These are phyloP conservation scores for Vitis cinerea DNA, from an alignment of 164 flowering plant species.

Conservation along the genomic window DNA sequence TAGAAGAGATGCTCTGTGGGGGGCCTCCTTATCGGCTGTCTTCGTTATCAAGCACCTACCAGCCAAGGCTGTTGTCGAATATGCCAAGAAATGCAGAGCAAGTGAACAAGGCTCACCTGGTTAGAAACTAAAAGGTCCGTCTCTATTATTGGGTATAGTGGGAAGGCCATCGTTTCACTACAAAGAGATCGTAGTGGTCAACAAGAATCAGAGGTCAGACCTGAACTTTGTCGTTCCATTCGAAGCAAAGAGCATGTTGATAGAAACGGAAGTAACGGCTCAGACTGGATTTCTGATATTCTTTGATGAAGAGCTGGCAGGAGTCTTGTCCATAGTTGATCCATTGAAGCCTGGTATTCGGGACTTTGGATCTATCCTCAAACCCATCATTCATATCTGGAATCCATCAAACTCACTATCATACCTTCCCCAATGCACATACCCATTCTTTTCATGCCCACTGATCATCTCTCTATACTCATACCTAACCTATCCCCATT, in stretches of 20 bases:
- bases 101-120: constrained; percentile 41
- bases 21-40: no score
- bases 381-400: constrained; percentile 35
- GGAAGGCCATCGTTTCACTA: constrained; percentile 56
- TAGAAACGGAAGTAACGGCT: constrained; percentile 66
- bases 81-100: constrained; percentile 59
- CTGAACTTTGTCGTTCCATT: constrained; percentile 40
- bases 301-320: constrained; percentile 51
- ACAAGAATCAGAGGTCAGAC: constrained; percentile 66
- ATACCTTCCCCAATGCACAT: no score
- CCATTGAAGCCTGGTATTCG: constrained; percentile 76
- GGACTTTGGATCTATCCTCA: constrained; percentile 71
- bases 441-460: no score
- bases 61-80: constrained; percentile 82
- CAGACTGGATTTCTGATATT: constrained; percentile 80
- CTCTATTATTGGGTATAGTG: constrained; percentile 68
- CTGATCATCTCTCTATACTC: no score
- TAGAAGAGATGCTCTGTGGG: no score
- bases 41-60: constrained; percentile 51
- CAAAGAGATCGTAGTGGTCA: constrained; percentile 70
- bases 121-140: constrained; percentile 55
- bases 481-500: no score
- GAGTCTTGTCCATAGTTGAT: constrained; percentile 73
- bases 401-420: no score
- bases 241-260: constrained; percentile 60